Evolutionary conservation across 306 rosid genomes (phyloP).

Genomic region (Elaeagnus macrophylla): DNA sequence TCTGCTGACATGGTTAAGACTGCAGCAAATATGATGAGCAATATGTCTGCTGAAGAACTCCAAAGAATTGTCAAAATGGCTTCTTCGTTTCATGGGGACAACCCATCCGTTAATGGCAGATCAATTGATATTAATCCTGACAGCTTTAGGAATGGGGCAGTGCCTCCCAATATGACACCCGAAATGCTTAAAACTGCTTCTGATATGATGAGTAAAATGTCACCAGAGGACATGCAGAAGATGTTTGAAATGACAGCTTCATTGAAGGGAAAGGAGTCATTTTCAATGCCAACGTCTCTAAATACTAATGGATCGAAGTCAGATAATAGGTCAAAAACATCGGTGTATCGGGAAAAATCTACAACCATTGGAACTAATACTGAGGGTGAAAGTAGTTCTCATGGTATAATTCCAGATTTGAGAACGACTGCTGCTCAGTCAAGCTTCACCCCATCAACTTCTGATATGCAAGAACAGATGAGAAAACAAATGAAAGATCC

Average conservation of each 20-base stretch:
- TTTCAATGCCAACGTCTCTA: constrained; percentile 27
- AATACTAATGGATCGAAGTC: constrained; percentile 28
- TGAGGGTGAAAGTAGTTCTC: constrained; percentile 44
- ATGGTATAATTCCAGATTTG: constrained; percentile 30
- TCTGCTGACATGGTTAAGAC: constrained; percentile 75
- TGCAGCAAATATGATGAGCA: constrained; percentile 67
- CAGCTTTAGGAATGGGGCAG: constrained; percentile 35
- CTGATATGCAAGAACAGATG: constrained; percentile 89
- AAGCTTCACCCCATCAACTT: constrained; percentile 56
- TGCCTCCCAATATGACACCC: constrained; percentile 67
- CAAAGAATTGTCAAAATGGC: constrained; percentile 73
- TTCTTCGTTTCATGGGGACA: constrained; percentile 57
- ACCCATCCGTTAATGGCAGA: constrained; percentile 34
- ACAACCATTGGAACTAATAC: constrained; percentile 24
- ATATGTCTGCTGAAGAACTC: constrained; percentile 83
- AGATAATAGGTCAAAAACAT: constrained; percentile 22
- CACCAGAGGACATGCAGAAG: constrained; percentile 73
- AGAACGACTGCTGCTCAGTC: constrained; percentile 43
- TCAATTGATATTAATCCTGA: constrained; percentile 32
- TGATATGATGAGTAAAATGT: constrained; percentile 73
- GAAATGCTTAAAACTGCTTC: constrained; percentile 79
- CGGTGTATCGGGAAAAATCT: constrained; percentile 26
- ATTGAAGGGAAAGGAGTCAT: constrained; percentile 45
- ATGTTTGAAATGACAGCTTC: constrained; percentile 82
- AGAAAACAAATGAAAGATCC: constrained; percentile 95